Percentiles rank a stretch among this genome's conserved stretches.
phyloP scores from a whole-genome alignment of 2,329 filamentous ascomycete species.

The Fusarium euwallaceae region DNA sequence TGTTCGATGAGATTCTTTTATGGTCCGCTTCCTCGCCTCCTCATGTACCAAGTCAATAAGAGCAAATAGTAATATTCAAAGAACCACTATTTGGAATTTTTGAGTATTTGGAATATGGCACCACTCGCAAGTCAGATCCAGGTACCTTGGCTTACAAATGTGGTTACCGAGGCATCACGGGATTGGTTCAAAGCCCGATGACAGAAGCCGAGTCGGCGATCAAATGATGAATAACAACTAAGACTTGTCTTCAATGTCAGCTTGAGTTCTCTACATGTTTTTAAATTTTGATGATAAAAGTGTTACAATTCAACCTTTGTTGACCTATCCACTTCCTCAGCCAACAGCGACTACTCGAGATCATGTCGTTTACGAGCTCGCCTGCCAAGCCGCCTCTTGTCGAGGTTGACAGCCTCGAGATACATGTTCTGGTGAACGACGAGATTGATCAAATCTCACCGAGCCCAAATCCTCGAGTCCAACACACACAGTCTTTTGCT shows the following conservation, averaged over 20 bases:
- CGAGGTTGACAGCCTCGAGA: constrained; percentile 54
- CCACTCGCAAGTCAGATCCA: not conserved
- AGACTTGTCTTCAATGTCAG: not conserved
- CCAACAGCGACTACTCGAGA: not conserved
- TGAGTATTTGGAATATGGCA: not conserved
- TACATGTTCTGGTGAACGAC: constrained; percentile 66
- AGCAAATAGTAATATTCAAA: not conserved
- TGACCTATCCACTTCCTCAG: not conserved
- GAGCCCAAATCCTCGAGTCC: constrained; percentile 57
- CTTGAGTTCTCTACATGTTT: not conserved
- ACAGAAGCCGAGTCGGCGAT: not conserved
- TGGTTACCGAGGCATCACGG: not conserved
- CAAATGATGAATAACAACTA: not conserved
- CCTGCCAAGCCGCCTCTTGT: not conserved
- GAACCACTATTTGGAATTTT: not conserved
- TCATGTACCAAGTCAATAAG: not conserved
- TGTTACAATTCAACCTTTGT: not conserved
- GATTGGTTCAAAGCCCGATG: not conserved
- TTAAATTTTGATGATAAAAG: not conserved
- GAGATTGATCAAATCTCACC: constrained; percentile 67
- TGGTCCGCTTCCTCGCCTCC: not conserved
- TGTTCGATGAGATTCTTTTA: not conserved
- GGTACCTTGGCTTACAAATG: not conserved
- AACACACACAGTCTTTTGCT: constrained; percentile 57
- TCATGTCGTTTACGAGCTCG: not conserved